Conservation (phyloP, 768 basidiomycete species). For the Austroboletus festivus region DNA sequence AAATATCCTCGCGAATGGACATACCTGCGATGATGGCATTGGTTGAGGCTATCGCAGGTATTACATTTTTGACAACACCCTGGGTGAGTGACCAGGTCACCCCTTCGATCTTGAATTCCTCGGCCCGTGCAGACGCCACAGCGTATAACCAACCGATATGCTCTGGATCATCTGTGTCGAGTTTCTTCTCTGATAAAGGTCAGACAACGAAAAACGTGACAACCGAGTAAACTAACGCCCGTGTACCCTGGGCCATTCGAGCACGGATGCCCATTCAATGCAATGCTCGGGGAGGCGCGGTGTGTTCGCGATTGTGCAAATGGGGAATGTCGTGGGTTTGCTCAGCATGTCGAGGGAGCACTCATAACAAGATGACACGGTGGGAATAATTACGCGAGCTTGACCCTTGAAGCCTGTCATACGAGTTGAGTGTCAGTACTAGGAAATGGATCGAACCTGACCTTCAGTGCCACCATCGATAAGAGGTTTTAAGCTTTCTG, state of each 20-base stretch:
- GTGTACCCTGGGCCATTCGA: conserved; percentile 95
- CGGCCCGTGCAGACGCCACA: conserved; percentile 75
- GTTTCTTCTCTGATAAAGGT: conserved; percentile 66
- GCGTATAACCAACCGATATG: conserved; percentile 93
- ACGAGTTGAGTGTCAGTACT: neutral
- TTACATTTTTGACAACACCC: conserved; percentile 99
- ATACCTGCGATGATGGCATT: conserved; percentile 96
- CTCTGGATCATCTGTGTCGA: conserved; percentile 97
- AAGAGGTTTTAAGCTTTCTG: conserved; percentile 91
- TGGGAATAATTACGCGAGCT: conserved; percentile 93
- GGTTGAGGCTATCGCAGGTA: conserved; percentile 97
- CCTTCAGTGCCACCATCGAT: conserved; percentile 99
- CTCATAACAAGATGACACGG: conserved; percentile 94
- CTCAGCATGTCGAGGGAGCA: conserved; percentile 98
- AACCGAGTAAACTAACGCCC: conserved; percentile 53
- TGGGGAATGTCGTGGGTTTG: conserved; percentile 94
- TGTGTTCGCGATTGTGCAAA: conserved; percentile 98
- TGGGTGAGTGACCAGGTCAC: conserved; percentile 98
- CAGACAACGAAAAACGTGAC: neutral
- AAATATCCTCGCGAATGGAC: conserved; percentile 12
- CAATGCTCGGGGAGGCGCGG: conserved; percentile 98
- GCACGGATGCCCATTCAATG: conserved; percentile 98
- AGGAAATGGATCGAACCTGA: conserved; percentile 25
- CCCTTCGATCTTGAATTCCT: conserved; percentile 95
- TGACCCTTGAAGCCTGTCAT: conserved; percentile 93